Conservation (phyloP, 208 protist genomes). For the Spironucleus salmonicida region DNA sequence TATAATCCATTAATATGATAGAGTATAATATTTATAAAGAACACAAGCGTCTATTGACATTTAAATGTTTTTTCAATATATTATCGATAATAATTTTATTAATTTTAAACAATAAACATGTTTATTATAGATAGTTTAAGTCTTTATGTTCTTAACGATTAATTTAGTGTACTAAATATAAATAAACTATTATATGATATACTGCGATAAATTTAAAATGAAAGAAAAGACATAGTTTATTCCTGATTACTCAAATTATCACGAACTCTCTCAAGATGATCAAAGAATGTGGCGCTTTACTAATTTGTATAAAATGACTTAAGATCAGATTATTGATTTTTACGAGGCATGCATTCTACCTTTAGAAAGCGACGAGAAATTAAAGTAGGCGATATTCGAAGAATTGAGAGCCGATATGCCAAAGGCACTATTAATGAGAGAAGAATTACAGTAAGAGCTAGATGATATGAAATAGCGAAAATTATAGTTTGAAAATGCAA, state of each 20-base stretch:
- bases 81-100: not conserved
- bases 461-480: no score
- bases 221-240: not conserved
- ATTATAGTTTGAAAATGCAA: no score
- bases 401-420: no score
- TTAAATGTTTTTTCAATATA: not conserved
- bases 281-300: no score
- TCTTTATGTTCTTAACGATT: not conserved
- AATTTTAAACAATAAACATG: not conserved
- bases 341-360: not conserved
- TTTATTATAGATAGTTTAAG: not conserved
- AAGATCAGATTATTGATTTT: not conserved
- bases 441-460: no score
- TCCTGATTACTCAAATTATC: not conserved
- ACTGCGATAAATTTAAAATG: no score
- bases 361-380: not conserved
- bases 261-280: no score
- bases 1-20: not conserved
- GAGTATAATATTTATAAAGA: not conserved
- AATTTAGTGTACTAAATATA: no score
- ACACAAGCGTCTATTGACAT: not conserved
- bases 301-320: no score
- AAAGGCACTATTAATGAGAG: no score
- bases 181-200: no score
- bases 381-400: not conserved